phyloP scores from a whole-genome alignment of 192 early-diverging fungal genomes.

The Funneliformis geosporum region DNA sequence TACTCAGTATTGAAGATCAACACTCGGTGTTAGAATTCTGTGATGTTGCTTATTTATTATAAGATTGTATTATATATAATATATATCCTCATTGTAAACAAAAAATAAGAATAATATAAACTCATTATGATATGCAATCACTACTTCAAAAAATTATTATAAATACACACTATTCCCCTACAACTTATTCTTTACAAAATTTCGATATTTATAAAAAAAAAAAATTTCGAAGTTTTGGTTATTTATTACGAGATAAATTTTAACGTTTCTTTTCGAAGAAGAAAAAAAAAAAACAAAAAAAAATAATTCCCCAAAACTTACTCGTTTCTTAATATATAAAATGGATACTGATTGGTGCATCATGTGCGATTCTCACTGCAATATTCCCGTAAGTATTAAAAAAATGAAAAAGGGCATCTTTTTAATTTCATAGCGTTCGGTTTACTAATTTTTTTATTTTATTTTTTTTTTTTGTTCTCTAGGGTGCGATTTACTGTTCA shows the following conservation, averaged over 20 bases:
- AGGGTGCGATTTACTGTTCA: conserved; percentile 15
- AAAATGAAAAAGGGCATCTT: background rate
- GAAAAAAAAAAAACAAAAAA: background rate
- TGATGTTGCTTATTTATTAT: too few relatives aligned
- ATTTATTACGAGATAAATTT: background rate
- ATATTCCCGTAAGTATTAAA: conserved; percentile 16
- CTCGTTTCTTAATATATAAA: background rate
- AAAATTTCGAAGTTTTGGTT: background rate
- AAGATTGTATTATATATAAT: too few relatives aligned
- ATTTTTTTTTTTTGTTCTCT: background rate
- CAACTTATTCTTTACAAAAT: background rate
- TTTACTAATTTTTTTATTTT: background rate
- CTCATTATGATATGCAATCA: too few relatives aligned
- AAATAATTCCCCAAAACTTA: background rate
- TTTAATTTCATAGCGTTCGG: background rate
- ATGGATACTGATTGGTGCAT: conserved; percentile 23
- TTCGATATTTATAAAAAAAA: background rate
- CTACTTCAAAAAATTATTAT: background rate
- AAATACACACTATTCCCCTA: background rate
- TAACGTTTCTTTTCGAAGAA: background rate
- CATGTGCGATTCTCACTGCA: conserved; percentile 21
- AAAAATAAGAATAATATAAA: too few relatives aligned
- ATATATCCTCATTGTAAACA: too few relatives aligned
- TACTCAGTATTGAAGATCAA: too few relatives aligned
- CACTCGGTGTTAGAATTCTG: too few relatives aligned